Percentiles rank a stretch among this genome's conserved stretches.
These are phyloP conservation scores for Zygoascus bituminiphila DNA, from an alignment of 805 yeast genomes.

Conservation along the genomic window DNA sequence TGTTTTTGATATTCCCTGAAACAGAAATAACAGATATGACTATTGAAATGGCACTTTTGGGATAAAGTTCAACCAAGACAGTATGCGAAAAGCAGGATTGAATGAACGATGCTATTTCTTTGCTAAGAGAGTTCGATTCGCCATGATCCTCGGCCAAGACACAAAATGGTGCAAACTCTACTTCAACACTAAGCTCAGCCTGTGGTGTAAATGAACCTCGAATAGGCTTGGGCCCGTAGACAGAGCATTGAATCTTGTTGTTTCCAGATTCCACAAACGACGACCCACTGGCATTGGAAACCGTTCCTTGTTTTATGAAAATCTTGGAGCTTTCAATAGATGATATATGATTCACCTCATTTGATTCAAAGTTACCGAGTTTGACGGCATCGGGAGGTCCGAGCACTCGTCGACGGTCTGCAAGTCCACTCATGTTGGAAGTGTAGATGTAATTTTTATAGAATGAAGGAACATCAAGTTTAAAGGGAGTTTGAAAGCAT, in stretches of 20 bases:
- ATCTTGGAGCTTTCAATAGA: constrained; percentile 30
- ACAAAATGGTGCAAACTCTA: constrained; percentile 46
- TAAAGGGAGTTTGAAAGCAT: too few species aligned
- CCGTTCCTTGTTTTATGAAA: constrained; percentile 55
- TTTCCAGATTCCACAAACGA: constrained; percentile 64
- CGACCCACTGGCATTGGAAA: constrained; percentile 74
- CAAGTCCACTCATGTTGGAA: constrained; percentile 21
- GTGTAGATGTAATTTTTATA: too few species aligned
- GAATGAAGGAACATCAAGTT: too few species aligned
- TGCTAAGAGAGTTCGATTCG: constrained; percentile 24
- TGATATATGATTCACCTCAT: constrained; percentile 9
- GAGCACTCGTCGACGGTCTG: constrained; percentile 76
- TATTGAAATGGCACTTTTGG: constrained; percentile 81
- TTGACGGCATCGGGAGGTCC: constrained; percentile 69
- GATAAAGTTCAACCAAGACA: constrained; percentile 62
- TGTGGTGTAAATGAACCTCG: constrained; percentile 61
- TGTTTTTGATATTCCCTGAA: constrained; percentile 27
- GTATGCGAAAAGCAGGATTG: constrained; percentile 45
- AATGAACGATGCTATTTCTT: constrained; percentile 41
- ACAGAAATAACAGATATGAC: constrained; percentile 57
- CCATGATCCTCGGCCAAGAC: constrained; percentile 23
- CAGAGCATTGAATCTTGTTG: constrained; percentile 53
- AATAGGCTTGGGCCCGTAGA: constrained; percentile 86
- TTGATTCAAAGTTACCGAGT: constrained; percentile 25
- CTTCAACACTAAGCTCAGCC: constrained; percentile 57